Evolutionary conservation across 2,329 filamentous ascomycete species (phyloP).

Genomic region (Paraconiothyrium sp.): DNA sequence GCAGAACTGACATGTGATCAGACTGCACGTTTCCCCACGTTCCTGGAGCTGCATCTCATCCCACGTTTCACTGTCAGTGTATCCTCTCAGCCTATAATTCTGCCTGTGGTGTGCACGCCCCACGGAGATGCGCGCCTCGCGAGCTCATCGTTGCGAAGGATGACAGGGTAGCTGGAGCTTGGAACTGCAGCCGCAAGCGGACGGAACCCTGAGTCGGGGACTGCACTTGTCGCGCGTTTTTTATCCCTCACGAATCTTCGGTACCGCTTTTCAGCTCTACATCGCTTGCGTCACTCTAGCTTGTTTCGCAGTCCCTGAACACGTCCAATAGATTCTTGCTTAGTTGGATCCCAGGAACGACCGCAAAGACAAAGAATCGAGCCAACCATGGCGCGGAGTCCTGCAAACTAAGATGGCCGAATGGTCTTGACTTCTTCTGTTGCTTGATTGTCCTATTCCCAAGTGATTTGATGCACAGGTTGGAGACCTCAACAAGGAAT

Average conservation of each 20-base stretch:
- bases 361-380: neutral
- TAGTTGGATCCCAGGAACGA: neutral
- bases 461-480: neutral
- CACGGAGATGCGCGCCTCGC: neutral
- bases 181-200: neutral
- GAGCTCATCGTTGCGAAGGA: neutral
- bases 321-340: neutral
- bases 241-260: neutral
- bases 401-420: neutral
- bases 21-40: neutral
- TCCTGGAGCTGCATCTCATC: neutral
- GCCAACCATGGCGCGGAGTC: neutral
- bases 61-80: neutral
- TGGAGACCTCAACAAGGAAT: neutral
- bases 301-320: slow-evolving; percentile 1
- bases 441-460: neutral
- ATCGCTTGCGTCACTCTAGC: neutral
- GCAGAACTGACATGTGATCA: neutral
- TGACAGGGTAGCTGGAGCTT: neutral
- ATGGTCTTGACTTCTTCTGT: neutral
- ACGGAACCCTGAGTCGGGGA: neutral
- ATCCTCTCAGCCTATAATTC: neutral
- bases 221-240: neutral
- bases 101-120: neutral
- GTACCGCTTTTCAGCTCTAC: neutral